Percentiles rank a stretch among this genome's conserved stretches.
Evolutionary conservation across 306 rosid species (phyloP).

Genomic region (Trifolium pratense): DNA sequence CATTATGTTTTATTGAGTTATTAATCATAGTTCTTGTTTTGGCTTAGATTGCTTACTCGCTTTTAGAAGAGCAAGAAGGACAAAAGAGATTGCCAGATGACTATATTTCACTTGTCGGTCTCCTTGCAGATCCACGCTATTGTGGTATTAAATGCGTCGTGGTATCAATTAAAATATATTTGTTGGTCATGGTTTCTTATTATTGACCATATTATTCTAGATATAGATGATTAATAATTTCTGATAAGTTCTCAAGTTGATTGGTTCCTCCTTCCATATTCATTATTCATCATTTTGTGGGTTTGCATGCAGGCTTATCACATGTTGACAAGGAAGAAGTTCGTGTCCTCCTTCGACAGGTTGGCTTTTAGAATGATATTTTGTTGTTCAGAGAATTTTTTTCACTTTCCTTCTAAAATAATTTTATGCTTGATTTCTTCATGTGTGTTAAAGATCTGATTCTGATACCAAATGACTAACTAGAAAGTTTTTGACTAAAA

Average conservation of each 20-base stretch:
- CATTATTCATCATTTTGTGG: slow-evolving; percentile 45
- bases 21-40: slow-evolving; percentile 30
- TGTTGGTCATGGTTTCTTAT: slow-evolving; percentile 35
- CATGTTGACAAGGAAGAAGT: slow-evolving; percentile 98
- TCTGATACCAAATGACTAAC: slow-evolving; percentile 9
- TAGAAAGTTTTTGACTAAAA: slow-evolving; percentile 10
- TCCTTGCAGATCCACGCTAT: slow-evolving; percentile 96
- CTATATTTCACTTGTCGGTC: slow-evolving; percentile 90
- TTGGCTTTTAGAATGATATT: slow-evolving; percentile 55
- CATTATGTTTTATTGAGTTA: slow-evolving; percentile 19
- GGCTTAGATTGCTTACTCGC: slow-evolving; percentile 84
- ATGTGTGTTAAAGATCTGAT: slow-evolving; percentile 26
- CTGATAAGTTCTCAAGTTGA: slow-evolving; percentile 37
- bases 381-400: slow-evolving; percentile 15
- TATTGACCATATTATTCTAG: slow-evolving; percentile 32
- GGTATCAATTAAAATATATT: slow-evolving; percentile 53
- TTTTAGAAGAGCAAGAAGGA: slow-evolving; percentile 98
- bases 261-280: slow-evolving; percentile 35
- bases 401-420: background rate
- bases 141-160: slow-evolving; percentile 74
- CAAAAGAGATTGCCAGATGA: slow-evolving; percentile 59
- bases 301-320: slow-evolving; percentile 75
- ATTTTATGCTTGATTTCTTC: slow-evolving; percentile 28
- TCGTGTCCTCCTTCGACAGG: slow-evolving; percentile 92
- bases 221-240: slow-evolving; percentile 33